These are phyloP conservation scores for Diaporthe sp. DNA, from an alignment of 2,329 filamentous ascomycete genomes.

Conservation along the genomic window DNA sequence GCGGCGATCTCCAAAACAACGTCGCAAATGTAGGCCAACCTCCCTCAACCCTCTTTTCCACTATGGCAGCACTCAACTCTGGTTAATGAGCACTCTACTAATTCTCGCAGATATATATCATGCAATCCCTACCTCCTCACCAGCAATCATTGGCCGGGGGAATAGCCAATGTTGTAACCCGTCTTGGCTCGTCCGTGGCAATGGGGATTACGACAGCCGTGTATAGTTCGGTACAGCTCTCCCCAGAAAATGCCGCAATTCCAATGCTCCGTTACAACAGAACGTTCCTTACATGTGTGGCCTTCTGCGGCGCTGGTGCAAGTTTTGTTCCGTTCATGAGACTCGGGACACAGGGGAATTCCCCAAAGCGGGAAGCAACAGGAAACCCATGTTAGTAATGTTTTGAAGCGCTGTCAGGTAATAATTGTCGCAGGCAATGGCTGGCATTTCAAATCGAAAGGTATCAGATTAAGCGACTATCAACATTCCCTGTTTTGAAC, in stretches of 20 bases:
- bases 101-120: neutral
- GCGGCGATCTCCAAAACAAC: slow-evolving; percentile 2
- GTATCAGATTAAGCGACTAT: too few relatives aligned
- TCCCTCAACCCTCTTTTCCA: neutral
- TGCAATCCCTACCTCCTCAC: neutral
- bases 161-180: neutral
- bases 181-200: neutral
- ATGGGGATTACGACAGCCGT: slow-evolving; percentile 7
- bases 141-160: slow-evolving; percentile 1
- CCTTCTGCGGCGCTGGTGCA: neutral
- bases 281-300: neutral
- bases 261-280: slow-evolving; percentile 4
- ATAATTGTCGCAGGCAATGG: too few relatives aligned
- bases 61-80: neutral
- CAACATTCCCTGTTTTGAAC: too few relatives aligned
- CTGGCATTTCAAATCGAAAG: too few relatives aligned
- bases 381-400: neutral
- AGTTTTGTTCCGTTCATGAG: neutral
- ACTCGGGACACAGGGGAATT: neutral
- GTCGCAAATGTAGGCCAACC: neutral
- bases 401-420: too few relatives aligned
- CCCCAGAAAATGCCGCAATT: neutral
- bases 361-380: neutral
- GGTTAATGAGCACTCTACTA: neutral
- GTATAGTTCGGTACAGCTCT: neutral